Base-by-base conservation (phyloP, 768 basidiomycete species). In the Phallus indusiatus region DNA sequence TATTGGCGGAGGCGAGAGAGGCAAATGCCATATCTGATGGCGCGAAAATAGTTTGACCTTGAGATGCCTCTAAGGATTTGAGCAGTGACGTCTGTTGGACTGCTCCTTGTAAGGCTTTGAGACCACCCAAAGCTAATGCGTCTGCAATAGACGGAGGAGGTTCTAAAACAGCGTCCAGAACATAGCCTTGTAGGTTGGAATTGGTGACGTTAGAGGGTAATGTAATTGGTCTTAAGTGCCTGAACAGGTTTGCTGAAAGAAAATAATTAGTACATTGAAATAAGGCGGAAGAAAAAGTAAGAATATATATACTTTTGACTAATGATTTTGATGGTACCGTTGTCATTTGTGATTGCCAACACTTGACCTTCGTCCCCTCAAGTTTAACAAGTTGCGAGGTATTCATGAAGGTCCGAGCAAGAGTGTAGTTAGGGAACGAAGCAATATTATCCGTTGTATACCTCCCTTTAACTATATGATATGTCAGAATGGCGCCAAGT, bases 31-130 rank as follows among this genome's bases (percentile, higher is more conserved):
- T 68, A 64, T 84, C 74, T 60, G 71, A 76, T 9, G 88, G 88
- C 3, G 82, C 79, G 66, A 90, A 88, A 47, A 88, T 62, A 1
- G 88, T 90, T 61, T 84, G 74, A 1, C 86, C 88, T 21, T 62
- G 68, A 1, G 77, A 69, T 1, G 69, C 64, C 35, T 75, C 66
- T 22, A 81, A 69, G 8, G 54, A 68, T 49, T 56, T 75, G 61
- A 46, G 70, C 64, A 11, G 71, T 66, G 0, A 79, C 66, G 60
- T 77, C 60, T 14, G 75, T 68, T 16, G 65, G 56, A 22, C 52
- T 10, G 76, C 58, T 14, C 64, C 69, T 1, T 71, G 64, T 16
- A 82, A 66, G 5, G 69, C 65, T 6, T 76, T 74, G 33, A 80
- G 69, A 37, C 81, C 75, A 56, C 73, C 71, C 1, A 73, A 66